Base-by-base conservation (phyloP, 1,284 basidiomycete genomes). In the Ustilago hordei region DNA sequence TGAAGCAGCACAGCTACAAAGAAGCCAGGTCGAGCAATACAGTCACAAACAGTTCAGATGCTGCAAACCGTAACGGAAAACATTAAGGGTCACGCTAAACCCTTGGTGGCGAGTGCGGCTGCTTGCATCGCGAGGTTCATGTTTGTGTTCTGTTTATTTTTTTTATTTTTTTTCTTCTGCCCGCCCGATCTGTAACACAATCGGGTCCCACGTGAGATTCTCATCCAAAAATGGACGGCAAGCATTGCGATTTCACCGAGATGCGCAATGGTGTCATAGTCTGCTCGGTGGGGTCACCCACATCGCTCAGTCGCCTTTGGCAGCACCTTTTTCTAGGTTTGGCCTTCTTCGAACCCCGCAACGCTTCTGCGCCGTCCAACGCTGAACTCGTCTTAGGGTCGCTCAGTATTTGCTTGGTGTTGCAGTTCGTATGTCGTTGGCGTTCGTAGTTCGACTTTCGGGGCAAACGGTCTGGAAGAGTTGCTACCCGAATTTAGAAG, bases 231-330 rank as follows among this genome's bases (percentile, higher is more conserved):
- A 28, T 13, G 38, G 4, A 6, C 23, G 43, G 7, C 17, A 3
- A 12, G 23, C 7, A 31, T 32, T 15, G 19, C 28, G 11, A 53
- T 32, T 53, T 52, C 48, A n/a, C 55, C 34, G 36, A 11, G n/a
- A 53, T 69, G 66, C 56, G 55, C 56, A 39, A 69, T 69, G 56
- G 32, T 63, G 60, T 69, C 66, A 69, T 69, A 48, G 53, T 9
- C 43, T 19, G 7, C 19, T 48, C 35, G 47, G 17, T n/a, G 23
- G 23, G 23, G 23, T 23, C 23, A 23, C 23, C 23, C 23, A 23
- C 23, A 23, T 28, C 23, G 23, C 23, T 28, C 23, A 28, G n/a
- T 43, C 12, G 15, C n/a, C 9, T 43, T 43, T 17, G 39, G 13
- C 39, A 43, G 9, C 39, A 7, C 7, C 31, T 32, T 32, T 2